These are phyloP conservation scores for Polychaeton citri DNA, from an alignment of 2,329 filamentous ascomycete genomes.

Conservation along the genomic window DNA sequence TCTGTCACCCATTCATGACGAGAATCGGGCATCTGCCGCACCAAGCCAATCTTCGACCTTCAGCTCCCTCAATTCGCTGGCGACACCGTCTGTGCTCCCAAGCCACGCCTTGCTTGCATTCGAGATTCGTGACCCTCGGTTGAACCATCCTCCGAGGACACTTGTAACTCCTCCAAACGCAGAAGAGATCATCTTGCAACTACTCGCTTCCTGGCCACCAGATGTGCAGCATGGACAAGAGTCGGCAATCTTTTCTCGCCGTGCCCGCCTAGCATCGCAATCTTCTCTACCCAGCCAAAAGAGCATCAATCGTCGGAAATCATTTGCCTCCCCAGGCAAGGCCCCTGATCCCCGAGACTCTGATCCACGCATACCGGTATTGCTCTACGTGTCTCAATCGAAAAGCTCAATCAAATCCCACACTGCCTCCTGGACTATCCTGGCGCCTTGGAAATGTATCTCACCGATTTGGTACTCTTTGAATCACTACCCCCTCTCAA, in stretches of 20 bases:
- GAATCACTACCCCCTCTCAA: slow-evolving; percentile 67
- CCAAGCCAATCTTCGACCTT: slow-evolving; percentile 29
- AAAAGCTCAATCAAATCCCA: slow-evolving; percentile 4
- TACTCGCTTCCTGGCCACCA: slow-evolving; percentile 54
- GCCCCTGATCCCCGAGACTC: slow-evolving; percentile 42
- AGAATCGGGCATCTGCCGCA: slow-evolving; percentile 14
- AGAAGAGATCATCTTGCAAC: slow-evolving; percentile 38
- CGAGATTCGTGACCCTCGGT: slow-evolving; percentile 62
- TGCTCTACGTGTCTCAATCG: slow-evolving; percentile 43
- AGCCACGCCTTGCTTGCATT: slow-evolving; percentile 59
- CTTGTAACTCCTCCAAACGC: slow-evolving; percentile 11
- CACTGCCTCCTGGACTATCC: slow-evolving; percentile 57
- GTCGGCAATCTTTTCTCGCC: slow-evolving; percentile 51
- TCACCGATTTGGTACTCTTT: slow-evolving; percentile 73
- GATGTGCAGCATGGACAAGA: slow-evolving; percentile 33
- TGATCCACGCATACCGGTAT: slow-evolving; percentile 67
- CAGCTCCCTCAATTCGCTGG: slow-evolving; percentile 41
- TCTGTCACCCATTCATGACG: slow-evolving; percentile 36
- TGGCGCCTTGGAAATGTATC: slow-evolving; percentile 86
- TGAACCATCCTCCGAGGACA: slow-evolving; percentile 59
- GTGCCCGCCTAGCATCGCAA: slow-evolving; percentile 50
- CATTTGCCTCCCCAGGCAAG: slow-evolving; percentile 47
- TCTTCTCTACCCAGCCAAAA: slow-evolving; percentile 61
- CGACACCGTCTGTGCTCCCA: slow-evolving; percentile 58
- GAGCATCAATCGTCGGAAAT: slow-evolving; percentile 64